Evolutionary conservation across 2,329 filamentous ascomycete species (phyloP), one percentile per base, ranked within the genome.

Genomic region (Rutstroemia sp.): DNA sequence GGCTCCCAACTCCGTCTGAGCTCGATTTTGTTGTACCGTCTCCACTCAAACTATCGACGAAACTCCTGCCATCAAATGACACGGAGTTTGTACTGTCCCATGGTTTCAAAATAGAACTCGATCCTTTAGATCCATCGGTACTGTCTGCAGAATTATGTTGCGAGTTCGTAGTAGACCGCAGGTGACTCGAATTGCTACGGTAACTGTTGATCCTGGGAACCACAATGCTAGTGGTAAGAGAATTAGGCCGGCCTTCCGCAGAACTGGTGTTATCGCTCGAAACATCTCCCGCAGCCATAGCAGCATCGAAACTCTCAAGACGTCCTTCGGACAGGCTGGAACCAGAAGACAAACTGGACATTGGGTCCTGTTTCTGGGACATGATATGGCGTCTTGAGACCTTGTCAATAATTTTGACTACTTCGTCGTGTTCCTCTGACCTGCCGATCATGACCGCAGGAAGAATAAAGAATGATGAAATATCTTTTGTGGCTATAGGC

Each of bases 401-500:
- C 48, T 83, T 85, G 61, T 95, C 86, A 50, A 96, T 89, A 38
- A 94, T 80, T 62, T 78, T 80, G 41, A 91, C 72, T 8, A 96
- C 81, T 39, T 81, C 80, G 48, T 84, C 77, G 44, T 83, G 83
- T 68, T 96, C 89, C 59, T 81, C 76, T 30, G 86, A 78, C 38
- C 92, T 82, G 3, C 92, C 92, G 61, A 96, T 88, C 78, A 95
- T 90, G 57, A 79, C 78, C 0, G 83, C 81, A 0, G 92, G 92
- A 19, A 96, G 78, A 63, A 91, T 87, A 72, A 96, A 59, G 30
- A 54, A 59, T 4, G 91, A 95, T 1, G 90, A 95, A 0, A 96
- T 84, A 70, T 97, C 92, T 57, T 85, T 89, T n/a, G 84, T 82
- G 12, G 83, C 92, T 58, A 95, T 84, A 60, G 82, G 78, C 77